These are phyloP conservation scores for Coniochaeta sp. DNA, from an alignment of 2,329 filamentous ascomycete genomes.

Conservation along the genomic window DNA sequence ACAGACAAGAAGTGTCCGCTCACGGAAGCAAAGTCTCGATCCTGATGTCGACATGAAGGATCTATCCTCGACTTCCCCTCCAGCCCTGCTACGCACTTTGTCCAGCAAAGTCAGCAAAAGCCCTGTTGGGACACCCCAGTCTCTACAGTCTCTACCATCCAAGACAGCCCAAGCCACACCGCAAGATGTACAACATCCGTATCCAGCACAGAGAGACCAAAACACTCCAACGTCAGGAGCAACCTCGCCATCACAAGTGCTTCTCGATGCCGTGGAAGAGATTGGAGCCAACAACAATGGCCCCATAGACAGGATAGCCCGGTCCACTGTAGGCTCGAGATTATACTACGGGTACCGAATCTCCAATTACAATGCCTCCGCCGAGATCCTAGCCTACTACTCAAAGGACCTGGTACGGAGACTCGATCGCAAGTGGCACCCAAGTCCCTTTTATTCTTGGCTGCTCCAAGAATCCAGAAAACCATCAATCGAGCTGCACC, in stretches of 20 bases:
- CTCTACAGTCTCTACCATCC: background rate
- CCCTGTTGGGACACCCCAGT: background rate
- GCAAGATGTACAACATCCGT: background rate
- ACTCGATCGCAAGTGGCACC: conserved; percentile 26
- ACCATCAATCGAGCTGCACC: conserved; percentile 18
- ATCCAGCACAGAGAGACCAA: background rate
- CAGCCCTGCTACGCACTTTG: conserved; percentile 1
- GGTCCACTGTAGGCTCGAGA: conserved; percentile 19
- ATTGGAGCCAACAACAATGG: conserved; percentile 16
- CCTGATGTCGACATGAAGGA: conserved; percentile 19
- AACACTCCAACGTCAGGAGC: background rate
- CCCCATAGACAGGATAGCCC: background rate
- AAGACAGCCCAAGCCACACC: background rate
- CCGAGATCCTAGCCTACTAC: conserved; percentile 38
- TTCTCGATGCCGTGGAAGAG: conserved; percentile 17
- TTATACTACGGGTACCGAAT: conserved; percentile 34
- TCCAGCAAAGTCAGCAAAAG: background rate
- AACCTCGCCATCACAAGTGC: conserved; percentile 10
- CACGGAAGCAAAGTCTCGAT: background rate
- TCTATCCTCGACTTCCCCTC: conserved; percentile 2
- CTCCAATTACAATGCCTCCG: conserved; percentile 22
- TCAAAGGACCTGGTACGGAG: conserved; percentile 28
- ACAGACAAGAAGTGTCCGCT: background rate
- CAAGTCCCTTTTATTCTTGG: conserved; percentile 23
- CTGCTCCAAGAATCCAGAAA: conserved; percentile 21